Evolutionary conservation across 495 filamentous ascomycete species (phyloP), one percentile per base, ranked within the genome.

Genomic region (Aspergillus carlsbadensis): DNA sequence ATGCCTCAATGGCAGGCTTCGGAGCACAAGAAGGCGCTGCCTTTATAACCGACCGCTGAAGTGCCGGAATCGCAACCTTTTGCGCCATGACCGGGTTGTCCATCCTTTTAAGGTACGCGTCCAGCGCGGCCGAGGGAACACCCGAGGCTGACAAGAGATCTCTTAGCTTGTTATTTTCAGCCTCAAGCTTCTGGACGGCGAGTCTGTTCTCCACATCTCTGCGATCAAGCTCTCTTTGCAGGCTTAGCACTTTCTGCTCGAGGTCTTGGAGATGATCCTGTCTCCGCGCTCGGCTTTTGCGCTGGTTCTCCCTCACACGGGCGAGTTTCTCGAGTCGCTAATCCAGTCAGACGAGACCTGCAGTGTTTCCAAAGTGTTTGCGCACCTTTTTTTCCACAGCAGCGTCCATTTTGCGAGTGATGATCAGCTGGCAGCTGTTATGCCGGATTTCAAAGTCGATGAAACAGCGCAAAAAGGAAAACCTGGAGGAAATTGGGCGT

Each of bases 201-300:
- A 78, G 49, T 33, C 72, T 61, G 42, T 76, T 63, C 36, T 73
- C 64, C 7, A 78, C 65, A 45, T 78, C 73, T 41, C 64, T 68
- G 15, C 62, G 65, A 13, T 68, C 66, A 6, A 62, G 58, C 46
- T 72, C 52, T 46, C 70, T 61, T 63, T 92, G 84, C 59, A 75
- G 86, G 7, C 70, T 57, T n/a, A 79, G 78, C 42, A 90, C 65
- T 53, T 81, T 84, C 39, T 78, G 65, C 65, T 94, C 90, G 26
- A 94, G 75, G 20, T 88, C 84, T 33, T 81, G 72, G 17, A 90
- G 69, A 65, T 95, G 89, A 65, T 91, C 86, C 71, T 89, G 91
- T 56, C 83, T 83, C 20, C 86, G 78, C 11, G 89, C 88, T 21
- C 90, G 84, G 43, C 87, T 91, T 35, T 85, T 87, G 40, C 90